These are phyloP conservation scores for Stenogyne calaminthoides DNA, from an alignment of 305 asterid genomes.

Conservation along the genomic window DNA sequence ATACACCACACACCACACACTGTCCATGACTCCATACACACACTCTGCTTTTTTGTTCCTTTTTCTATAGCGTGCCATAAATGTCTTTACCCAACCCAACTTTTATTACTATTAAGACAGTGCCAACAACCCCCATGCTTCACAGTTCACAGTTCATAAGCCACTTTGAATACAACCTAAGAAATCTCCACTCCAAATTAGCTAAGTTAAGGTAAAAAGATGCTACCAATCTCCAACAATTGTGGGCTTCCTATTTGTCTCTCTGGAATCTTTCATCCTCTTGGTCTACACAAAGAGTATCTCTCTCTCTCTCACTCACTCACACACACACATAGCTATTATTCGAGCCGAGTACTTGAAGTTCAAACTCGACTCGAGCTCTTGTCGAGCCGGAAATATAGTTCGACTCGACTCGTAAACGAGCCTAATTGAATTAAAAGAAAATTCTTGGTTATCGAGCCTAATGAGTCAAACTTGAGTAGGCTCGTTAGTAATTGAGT, in stretches of 20 bases:
- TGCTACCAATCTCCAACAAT: constrained; percentile 28
- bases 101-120: constrained; percentile 11
- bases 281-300: constrained; percentile 31
- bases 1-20: too few species aligned
- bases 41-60: not conserved
- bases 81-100: constrained; percentile 9
- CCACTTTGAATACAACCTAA: not conserved
- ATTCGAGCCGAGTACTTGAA: too few species aligned
- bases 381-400: too few species aligned
- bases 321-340: constrained; percentile 6
- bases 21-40: too few species aligned
- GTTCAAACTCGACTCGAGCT: too few species aligned
- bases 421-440: too few species aligned
- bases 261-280: constrained; percentile 31
- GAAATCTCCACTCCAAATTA: constrained; percentile 9
- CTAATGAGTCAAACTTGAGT: too few species aligned
- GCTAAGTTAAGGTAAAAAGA: constrained; percentile 1
- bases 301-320: constrained; percentile 25
- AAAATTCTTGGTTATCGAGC: too few species aligned
- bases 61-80: constrained; percentile 17
- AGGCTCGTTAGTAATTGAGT: too few species aligned
- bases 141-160: constrained; percentile 3
- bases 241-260: constrained; percentile 42
- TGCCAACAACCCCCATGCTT: not conserved
- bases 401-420: too few species aligned